Evolutionary conservation across 441 rosid species (phyloP).

Genomic region (Gossypium davidsonii): DNA sequence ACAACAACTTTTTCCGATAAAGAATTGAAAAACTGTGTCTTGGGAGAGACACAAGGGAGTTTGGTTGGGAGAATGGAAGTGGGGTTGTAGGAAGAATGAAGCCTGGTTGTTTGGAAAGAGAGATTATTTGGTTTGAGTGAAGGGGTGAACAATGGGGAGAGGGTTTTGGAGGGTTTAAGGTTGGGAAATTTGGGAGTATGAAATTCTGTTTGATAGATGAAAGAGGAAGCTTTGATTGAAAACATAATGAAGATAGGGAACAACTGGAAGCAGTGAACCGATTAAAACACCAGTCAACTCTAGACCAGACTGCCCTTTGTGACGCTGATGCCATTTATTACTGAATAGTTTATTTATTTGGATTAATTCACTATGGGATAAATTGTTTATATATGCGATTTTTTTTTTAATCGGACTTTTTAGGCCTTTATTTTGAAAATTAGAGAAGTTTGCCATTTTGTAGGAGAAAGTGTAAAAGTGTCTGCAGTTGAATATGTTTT

Average conservation of each 20-base stretch:
- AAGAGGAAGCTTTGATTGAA: constrained; percentile 21
- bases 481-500: too few species aligned
- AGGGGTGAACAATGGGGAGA: constrained; percentile 8
- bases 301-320: background rate
- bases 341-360: too few species aligned
- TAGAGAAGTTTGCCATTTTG: too few species aligned
- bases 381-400: too few species aligned
- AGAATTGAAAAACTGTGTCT: constrained; percentile 18
- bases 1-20: constrained; percentile 34
- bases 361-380: too few species aligned
- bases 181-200: constrained; percentile 9
- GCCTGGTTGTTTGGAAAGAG: constrained; percentile 19
- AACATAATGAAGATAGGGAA: constrained; percentile 13
- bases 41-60: constrained; percentile 20
- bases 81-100: constrained; percentile 22
- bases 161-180: constrained; percentile 7
- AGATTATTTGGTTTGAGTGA: constrained; percentile 13
- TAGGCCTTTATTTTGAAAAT: too few species aligned
- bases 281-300: background rate
- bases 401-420: too few species aligned
- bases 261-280: background rate
- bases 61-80: constrained; percentile 18
- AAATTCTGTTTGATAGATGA: constrained; percentile 12
- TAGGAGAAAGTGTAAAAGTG: too few species aligned
- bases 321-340: background rate